Conservation (phyloP, 176 grass and related monocot genomes). For the Carex myosuroides region DNA sequence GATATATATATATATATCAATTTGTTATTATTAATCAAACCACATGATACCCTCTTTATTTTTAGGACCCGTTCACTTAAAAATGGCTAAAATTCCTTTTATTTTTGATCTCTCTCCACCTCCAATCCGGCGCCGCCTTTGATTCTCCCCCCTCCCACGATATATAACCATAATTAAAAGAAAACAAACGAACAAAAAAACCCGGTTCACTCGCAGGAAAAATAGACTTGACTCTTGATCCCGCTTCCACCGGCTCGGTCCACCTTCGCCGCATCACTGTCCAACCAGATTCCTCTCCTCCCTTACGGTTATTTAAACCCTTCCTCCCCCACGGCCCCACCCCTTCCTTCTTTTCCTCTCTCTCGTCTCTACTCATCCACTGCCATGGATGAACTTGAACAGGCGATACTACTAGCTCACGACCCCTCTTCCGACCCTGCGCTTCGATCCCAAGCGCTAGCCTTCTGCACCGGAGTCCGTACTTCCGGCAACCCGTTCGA, state of each 20-base stretch:
- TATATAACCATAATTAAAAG: background rate
- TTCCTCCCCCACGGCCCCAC: background rate
- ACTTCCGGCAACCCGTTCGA: slow-evolving; percentile 44
- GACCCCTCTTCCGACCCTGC: slow-evolving; percentile 38
- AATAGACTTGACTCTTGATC: background rate
- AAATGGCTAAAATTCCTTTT: background rate
- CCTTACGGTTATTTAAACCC: slow-evolving; percentile 35
- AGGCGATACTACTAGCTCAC: slow-evolving; percentile 73
- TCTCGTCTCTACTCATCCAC: slow-evolving; percentile 5
- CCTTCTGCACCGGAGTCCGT: slow-evolving; percentile 66
- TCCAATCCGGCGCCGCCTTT: background rate
- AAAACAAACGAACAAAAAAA: background rate
- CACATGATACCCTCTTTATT: background rate
- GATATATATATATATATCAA: background rate
- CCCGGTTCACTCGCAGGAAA: background rate
- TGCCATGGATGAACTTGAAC: slow-evolving; percentile 93
- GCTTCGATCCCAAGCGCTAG: slow-evolving; percentile 68
- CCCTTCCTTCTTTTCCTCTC: slow-evolving; percentile 4
- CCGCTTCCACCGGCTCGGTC: slow-evolving; percentile 5
- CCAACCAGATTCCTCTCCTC: slow-evolving; percentile 3
- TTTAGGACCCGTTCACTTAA: background rate
- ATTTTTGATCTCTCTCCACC: no score
- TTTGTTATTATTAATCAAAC: background rate
- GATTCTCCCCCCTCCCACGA: slow-evolving; percentile 21
- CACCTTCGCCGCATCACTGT: slow-evolving; percentile 23